A percentile compares a stretch with the other conserved stretches of the same genome.
These are phyloP conservation scores for Globisporangium lucens DNA, from an alignment of 352 stramenopile genomes.

Conservation along the genomic window DNA sequence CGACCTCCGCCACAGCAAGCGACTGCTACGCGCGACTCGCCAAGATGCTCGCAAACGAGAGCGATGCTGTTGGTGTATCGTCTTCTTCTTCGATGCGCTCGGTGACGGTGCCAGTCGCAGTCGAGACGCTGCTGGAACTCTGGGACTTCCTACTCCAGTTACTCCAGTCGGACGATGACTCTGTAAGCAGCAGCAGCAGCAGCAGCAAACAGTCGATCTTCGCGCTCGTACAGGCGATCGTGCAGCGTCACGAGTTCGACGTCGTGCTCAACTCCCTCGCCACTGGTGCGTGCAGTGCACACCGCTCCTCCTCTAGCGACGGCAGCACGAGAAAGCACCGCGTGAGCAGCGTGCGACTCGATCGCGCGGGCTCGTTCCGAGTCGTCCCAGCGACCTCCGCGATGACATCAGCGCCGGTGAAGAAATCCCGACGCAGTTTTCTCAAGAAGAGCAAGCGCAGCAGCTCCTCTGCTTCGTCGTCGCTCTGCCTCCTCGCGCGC, in stretches of 20 bases:
- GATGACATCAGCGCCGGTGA: conserved; percentile 11
- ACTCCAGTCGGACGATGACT: conserved; percentile 22
- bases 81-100: conserved; percentile 22
- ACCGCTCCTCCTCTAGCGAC: conserved; percentile 21
- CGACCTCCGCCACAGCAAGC: conserved; percentile 17
- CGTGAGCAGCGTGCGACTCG: conserved; percentile 17
- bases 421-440: conserved; percentile 17
- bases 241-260: conserved; percentile 57
- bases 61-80: neutral
- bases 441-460: conserved; percentile 24
- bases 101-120: conserved; percentile 13
- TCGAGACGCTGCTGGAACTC: conserved; percentile 42
- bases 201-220: conserved; percentile 23
- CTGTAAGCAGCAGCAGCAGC: conserved; percentile 19
- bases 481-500: conserved; percentile 48
- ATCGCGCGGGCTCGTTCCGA: conserved; percentile 12
- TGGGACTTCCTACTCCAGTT: conserved; percentile 58
- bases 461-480: conserved; percentile 20
- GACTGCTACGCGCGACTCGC: conserved; percentile 15
- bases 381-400: conserved; percentile 8
- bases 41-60: conserved; percentile 25
- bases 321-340: conserved; percentile 19
- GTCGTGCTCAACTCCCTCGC: conserved; percentile 45
- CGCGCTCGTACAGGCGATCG: conserved; percentile 35
- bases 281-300: conserved; percentile 44